These are phyloP conservation scores for Solanum bukasovii DNA, from an alignment of 257 asterid genomes.

Conservation along the genomic window DNA sequence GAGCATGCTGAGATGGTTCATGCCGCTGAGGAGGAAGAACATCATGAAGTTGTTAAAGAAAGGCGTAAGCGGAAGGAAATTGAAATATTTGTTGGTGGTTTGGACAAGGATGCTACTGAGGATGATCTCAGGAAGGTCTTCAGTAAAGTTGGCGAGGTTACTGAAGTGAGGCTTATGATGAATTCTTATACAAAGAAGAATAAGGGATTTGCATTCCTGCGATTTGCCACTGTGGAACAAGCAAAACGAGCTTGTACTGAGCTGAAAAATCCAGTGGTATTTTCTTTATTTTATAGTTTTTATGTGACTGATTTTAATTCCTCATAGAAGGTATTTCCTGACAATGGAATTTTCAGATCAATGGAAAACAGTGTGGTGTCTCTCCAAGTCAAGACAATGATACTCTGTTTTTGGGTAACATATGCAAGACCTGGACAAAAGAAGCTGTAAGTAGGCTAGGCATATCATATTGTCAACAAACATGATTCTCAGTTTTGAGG, in stretches of 20 bases:
- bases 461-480: slow-evolving; percentile 9
- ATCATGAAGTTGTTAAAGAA: slow-evolving; percentile 69
- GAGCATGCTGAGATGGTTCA: slow-evolving; percentile 49
- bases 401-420: slow-evolving; percentile 87
- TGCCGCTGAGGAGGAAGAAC: slow-evolving; percentile 84
- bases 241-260: slow-evolving; percentile 83
- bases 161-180: slow-evolving; percentile 96
- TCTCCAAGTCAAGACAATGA: slow-evolving; percentile 98
- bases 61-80: slow-evolving; percentile 94
- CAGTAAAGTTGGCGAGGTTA: slow-evolving; percentile 78
- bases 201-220: slow-evolving; percentile 95
- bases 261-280: slow-evolving; percentile 89
- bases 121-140: slow-evolving; percentile 81
- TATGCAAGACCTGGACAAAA: slow-evolving; percentile 91
- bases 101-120: slow-evolving; percentile 98
- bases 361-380: slow-evolving; percentile 97
- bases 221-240: slow-evolving; percentile 88
- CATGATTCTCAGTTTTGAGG: slow-evolving; percentile 7
- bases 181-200: slow-evolving; percentile 91
- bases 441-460: slow-evolving; percentile 71
- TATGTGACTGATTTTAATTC: slow-evolving; percentile 11
- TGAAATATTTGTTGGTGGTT: slow-evolving; percentile 94
- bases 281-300: slow-evolving; percentile 20
- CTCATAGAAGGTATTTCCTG: slow-evolving; percentile 24
- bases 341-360: slow-evolving; percentile 62